Base-by-base conservation (phyloP, 495 filamentous ascomycete genomes). In the Aspergillus asperescens region DNA sequence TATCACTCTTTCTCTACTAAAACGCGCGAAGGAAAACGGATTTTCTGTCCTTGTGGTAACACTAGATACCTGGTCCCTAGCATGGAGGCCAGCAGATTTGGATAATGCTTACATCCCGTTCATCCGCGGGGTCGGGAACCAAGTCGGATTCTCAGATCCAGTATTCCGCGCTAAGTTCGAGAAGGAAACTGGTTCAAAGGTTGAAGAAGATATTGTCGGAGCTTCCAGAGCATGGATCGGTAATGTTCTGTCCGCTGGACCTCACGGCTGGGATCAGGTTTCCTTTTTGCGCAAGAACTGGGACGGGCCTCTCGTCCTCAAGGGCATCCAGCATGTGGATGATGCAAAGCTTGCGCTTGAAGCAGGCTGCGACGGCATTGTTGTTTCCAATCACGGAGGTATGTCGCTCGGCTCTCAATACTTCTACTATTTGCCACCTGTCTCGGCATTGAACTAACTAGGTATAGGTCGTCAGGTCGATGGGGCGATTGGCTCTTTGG, bases 401-500 rank as follows among this genome's bases (percentile, higher is more conserved):
- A 64, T 38, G 69, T 60, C 19, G 13, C 23, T 46, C 43, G 18
- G 22, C 15, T 16, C 34, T n/a, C 24, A 7, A 16, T 22, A 12
- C 16, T 5, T 28, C 10, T 12, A 4, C 20, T 0, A n/a, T 19
- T 15, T 13, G 0, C 16, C 16, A 13, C 39, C 40, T 52, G 16
- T 28, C 23, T 20, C 10, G 2, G 34, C 25, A n/a, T 12, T 37
- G 20, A 22, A 9, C 9, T 49, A 19, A 58, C 20, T 32, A 6
- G 15, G 7, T 27, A 35, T 42, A 57, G 84, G 84, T 10, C 63
- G 84, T 35, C 83, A 87, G 62, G 73, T 87, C 0, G 85, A 87
- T 62, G 84, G 83, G 2, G 83, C 80, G 9, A 76, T 84, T 48
- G 80, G 74, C 5, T 81, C 77, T 48, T 62, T 89, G 46, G 85